Conservation (phyloP, 2,329 filamentous ascomycete genomes). For the Periconia digitata region DNA sequence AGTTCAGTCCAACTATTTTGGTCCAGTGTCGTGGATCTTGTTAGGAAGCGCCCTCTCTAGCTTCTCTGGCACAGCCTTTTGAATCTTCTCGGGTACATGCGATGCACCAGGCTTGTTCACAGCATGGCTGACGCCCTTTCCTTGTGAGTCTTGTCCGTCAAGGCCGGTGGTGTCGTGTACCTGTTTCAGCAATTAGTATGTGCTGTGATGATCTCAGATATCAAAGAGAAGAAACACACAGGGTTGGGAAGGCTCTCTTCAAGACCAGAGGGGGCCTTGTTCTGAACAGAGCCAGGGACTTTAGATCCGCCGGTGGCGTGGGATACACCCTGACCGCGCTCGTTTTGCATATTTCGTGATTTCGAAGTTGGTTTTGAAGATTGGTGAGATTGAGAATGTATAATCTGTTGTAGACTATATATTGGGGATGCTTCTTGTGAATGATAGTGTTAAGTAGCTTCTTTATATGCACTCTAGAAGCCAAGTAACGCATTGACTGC, state of each 20-base stretch:
- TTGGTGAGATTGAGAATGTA: not conserved
- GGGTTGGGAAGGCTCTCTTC: constrained; percentile 45
- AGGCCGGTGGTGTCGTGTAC: constrained; percentile 44
- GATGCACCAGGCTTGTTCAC: constrained; percentile 39
- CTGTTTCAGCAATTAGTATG: constrained; percentile 15
- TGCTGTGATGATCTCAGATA: too few species aligned
- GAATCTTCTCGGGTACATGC: constrained; percentile 48
- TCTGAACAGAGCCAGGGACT: constrained; percentile 43
- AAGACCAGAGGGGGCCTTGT: constrained; percentile 42
- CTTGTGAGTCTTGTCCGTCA: constrained; percentile 27
- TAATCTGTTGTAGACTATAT: too few species aligned
- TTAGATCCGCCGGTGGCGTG: constrained; percentile 45
- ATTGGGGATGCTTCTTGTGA: too few species aligned
- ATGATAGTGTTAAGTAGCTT: too few species aligned
- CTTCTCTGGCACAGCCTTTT: constrained; percentile 49
- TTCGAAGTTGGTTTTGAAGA: too few species aligned
- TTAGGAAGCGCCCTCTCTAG: constrained; percentile 49
- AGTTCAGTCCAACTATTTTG: too few species aligned
- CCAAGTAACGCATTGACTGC: too few species aligned
- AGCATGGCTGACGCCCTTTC: constrained; percentile 43
- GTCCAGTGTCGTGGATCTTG: constrained; percentile 44
- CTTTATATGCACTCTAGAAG: too few species aligned
- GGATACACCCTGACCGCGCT: constrained; percentile 45
- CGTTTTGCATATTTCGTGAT: constrained; percentile 28
- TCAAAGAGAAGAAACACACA: constrained; percentile 14